Conservation (phyloP, 176 grass and related monocot genomes). For the Cocos nucifera region DNA sequence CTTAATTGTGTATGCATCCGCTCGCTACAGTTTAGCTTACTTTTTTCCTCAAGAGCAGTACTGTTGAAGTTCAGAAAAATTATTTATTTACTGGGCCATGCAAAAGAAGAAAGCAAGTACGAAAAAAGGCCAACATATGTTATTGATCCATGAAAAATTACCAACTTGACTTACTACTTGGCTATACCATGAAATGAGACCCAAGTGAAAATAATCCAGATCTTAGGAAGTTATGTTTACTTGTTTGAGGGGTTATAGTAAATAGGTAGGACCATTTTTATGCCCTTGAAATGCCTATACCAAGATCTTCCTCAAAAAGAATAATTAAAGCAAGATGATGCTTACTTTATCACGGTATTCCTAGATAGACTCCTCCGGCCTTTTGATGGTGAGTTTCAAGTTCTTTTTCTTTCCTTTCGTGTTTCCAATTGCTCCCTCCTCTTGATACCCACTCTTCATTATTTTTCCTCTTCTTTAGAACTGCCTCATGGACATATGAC, state of each 20-base stretch:
- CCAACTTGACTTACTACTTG: no score
- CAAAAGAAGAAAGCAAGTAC: no score
- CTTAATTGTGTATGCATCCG: no score
- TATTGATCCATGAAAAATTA: no score
- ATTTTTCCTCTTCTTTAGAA: constrained; percentile 74
- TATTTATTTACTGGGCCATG: no score
- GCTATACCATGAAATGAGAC: neutral
- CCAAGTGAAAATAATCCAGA: neutral
- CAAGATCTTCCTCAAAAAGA: no score
- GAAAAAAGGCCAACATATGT: no score
- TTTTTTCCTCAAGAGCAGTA: no score
- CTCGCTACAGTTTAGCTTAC: no score
- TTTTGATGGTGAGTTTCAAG: constrained; percentile 44
- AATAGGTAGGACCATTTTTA: constrained; percentile 75
- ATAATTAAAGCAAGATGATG: no score
- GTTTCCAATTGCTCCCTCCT: constrained; percentile 38
- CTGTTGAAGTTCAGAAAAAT: no score
- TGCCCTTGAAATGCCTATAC: constrained; percentile 42
- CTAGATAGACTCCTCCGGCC: constrained; percentile 69
- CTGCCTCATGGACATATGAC: constrained; percentile 51
- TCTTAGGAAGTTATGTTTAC: constrained; percentile 9
- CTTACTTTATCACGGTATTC: constrained; percentile 68
- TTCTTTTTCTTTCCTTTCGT: constrained; percentile 23
- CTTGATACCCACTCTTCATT: constrained; percentile 60
- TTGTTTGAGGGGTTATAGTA: constrained; percentile 73